A percentile compares a stretch with the other conserved stretches of the same genome.
Conservation (phyloP, 345 rosid species). For the Clausena lansium region DNA sequence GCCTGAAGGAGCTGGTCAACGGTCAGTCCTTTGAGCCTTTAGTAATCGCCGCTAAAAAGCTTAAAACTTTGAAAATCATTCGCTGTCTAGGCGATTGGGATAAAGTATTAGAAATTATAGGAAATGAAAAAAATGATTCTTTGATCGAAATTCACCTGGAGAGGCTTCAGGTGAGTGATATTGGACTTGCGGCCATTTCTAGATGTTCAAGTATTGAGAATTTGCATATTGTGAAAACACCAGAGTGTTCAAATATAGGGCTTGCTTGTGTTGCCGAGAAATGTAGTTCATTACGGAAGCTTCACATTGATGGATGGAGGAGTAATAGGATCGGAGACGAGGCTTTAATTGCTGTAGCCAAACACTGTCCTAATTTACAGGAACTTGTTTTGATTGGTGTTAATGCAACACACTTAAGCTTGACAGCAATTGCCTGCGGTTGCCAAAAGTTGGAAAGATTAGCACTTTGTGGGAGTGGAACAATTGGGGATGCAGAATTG, state of each 20-base stretch:
- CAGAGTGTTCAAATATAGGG: slow-evolving; percentile 74
- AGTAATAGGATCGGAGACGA: slow-evolving; percentile 82
- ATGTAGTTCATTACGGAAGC: slow-evolving; percentile 71
- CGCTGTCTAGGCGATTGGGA: slow-evolving; percentile 90
- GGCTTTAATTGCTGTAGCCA: slow-evolving; percentile 70
- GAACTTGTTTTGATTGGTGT: slow-evolving; percentile 86
- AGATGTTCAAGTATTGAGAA: slow-evolving; percentile 61
- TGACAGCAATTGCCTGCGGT: slow-evolving; percentile 48
- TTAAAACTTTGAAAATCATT: slow-evolving; percentile 64
- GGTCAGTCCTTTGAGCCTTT: slow-evolving; percentile 71
- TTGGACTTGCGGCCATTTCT: slow-evolving; percentile 53
- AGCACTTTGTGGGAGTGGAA: slow-evolving; percentile 71
- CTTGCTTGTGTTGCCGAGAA: slow-evolving; percentile 58
- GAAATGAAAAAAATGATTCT: slow-evolving; percentile 23
- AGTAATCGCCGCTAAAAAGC: slow-evolving; percentile 41
- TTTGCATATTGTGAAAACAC: slow-evolving; percentile 71
- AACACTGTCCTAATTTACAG: slow-evolving; percentile 58
- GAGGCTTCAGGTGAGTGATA: slow-evolving; percentile 75
- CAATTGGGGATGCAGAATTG: slow-evolving; percentile 68
- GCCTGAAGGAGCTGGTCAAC: slow-evolving; percentile 78
- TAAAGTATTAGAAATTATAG: slow-evolving; percentile 47
- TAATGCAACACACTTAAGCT: slow-evolving; percentile 55
- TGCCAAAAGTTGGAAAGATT: slow-evolving; percentile 67
- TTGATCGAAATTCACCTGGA: slow-evolving; percentile 69
- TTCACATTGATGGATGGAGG: slow-evolving; percentile 88